Percentiles rank a stretch among this genome's conserved stretches.
Evolutionary conservation across 2,329 filamentous ascomycete genomes (phyloP).

Genomic region (Blumeriella jaapii): DNA sequence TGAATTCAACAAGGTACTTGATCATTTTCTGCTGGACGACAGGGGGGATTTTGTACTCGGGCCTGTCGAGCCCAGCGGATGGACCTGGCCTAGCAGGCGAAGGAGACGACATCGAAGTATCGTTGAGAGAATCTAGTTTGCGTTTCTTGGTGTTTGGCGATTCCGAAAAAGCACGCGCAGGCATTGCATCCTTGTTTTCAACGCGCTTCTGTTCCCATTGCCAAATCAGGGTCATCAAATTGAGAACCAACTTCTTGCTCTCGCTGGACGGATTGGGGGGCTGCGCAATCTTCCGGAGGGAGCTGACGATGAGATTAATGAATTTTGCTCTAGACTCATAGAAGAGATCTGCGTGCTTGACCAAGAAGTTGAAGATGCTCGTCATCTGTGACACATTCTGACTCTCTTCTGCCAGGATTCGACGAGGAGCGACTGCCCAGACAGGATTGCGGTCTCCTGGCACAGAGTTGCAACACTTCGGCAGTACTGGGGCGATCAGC

Average conservation of each 20-base stretch:
- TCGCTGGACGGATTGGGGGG: conserved; percentile 80
- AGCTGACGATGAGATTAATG: conserved; percentile 75
- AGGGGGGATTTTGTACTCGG: conserved; percentile 57
- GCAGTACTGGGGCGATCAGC: conserved; percentile 85
- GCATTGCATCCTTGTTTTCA: conserved; percentile 39
- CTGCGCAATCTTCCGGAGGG: conserved; percentile 75
- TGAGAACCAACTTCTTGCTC: conserved; percentile 80
- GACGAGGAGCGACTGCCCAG: conserved; percentile 83
- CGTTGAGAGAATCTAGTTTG: conserved; percentile 46
- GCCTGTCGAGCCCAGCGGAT: conserved; percentile 37
- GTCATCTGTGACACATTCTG: conserved; percentile 93
- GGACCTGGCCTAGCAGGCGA: conserved; percentile 37
- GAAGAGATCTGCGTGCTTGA: conserved; percentile 84
- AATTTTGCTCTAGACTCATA: conserved; percentile 93
- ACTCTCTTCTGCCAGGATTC: conserved; percentile 86
- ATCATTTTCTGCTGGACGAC: conserved; percentile 67
- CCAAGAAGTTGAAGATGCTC: conserved; percentile 94
- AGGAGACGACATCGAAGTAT: conserved; percentile 42
- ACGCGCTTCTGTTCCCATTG: conserved; percentile 83
- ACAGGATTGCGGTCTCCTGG: conserved; percentile 63
- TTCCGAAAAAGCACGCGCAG: conserved; percentile 40
- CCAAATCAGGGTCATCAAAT: conserved; percentile 84
- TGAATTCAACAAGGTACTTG: conserved; percentile 93
- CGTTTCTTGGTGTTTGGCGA: conserved; percentile 68
- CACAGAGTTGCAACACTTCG: conserved; percentile 62